phyloP scores from a whole-genome alignment of 2,329 filamentous ascomycete species.

The Colletotrichum karsti region DNA sequence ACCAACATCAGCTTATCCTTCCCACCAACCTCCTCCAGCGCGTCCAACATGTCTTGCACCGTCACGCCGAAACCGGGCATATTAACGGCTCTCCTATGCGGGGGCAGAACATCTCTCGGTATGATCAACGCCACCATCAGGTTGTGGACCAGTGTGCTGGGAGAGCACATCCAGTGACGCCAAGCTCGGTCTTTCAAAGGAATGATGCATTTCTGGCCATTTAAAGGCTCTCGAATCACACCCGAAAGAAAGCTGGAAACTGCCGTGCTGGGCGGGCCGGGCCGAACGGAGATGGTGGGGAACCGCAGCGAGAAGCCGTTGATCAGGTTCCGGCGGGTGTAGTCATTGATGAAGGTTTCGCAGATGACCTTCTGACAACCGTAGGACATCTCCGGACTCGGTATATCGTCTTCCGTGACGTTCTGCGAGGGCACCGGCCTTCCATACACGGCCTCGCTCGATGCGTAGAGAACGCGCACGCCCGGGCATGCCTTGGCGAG shows the following conservation, averaged over 20 bases:
- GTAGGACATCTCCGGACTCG: constrained; percentile 62
- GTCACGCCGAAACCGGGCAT: not conserved
- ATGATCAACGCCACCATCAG: not conserved
- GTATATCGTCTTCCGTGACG: constrained; percentile 51
- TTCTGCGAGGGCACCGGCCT: constrained; percentile 51
- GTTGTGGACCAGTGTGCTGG: not conserved
- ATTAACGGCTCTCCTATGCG: not conserved
- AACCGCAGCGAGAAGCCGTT: constrained; percentile 65
- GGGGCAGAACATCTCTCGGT: not conserved
- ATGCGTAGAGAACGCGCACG: constrained; percentile 59
- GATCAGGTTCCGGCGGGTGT: constrained; percentile 58
- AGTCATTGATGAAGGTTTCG: constrained; percentile 61
- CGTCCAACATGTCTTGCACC: not conserved
- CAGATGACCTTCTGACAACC: constrained; percentile 64
- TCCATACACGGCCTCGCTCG: constrained; percentile 62
- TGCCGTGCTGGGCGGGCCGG: not conserved
- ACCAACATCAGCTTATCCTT: not conserved
- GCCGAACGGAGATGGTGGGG: constrained; percentile 50
- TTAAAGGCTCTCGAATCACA: not conserved
- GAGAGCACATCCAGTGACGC: not conserved
- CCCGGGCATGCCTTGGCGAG: constrained; percentile 55
- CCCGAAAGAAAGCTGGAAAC: not conserved
- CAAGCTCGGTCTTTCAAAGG: not conserved
- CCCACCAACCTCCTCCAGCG: not conserved
- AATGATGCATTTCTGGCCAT: not conserved